A percentile compares a stretch with the other conserved stretches of the same genome.
Evolutionary conservation across 805 yeast species (phyloP).

Genomic region (Zygotorulaspora florentina): DNA sequence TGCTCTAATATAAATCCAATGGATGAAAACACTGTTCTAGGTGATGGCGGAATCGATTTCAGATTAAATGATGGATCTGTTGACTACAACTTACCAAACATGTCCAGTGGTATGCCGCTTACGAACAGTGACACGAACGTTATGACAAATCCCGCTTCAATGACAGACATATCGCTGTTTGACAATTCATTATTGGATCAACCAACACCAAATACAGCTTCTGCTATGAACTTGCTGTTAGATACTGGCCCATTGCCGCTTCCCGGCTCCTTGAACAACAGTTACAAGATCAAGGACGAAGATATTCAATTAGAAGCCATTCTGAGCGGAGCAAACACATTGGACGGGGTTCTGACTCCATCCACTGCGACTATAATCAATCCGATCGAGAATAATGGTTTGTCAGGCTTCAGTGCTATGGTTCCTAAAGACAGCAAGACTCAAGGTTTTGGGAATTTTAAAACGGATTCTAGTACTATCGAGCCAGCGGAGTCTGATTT

Average conservation of each 20-base stretch:
- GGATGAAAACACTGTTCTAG: not conserved
- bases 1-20: not conserved
- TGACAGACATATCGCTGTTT: slow-evolving; percentile 15
- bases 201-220: slow-evolving; percentile 5
- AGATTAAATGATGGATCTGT: slow-evolving; percentile 4
- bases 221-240: slow-evolving; percentile 1
- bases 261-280: not conserved
- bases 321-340: not conserved
- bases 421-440: not conserved
- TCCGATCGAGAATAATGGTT: not conserved
- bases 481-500: too few relatives aligned
- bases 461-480: too few relatives aligned
- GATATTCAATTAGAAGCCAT: not conserved
- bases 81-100: slow-evolving; percentile 2
- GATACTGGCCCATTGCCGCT: not conserved
- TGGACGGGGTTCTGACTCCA: not conserved
- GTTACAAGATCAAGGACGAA: not conserved
- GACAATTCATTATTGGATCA: slow-evolving; percentile 15
- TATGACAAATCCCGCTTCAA: slow-evolving; percentile 4
- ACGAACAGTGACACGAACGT: not conserved
- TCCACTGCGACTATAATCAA: not conserved
- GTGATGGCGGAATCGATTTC: slow-evolving; percentile 3
- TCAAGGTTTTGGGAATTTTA: too few relatives aligned
- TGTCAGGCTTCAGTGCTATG: not conserved
- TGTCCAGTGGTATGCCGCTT: not conserved